Evolutionary conservation across 768 basidiomycete species (phyloP).

Genomic region (Tylopilus felleus): DNA sequence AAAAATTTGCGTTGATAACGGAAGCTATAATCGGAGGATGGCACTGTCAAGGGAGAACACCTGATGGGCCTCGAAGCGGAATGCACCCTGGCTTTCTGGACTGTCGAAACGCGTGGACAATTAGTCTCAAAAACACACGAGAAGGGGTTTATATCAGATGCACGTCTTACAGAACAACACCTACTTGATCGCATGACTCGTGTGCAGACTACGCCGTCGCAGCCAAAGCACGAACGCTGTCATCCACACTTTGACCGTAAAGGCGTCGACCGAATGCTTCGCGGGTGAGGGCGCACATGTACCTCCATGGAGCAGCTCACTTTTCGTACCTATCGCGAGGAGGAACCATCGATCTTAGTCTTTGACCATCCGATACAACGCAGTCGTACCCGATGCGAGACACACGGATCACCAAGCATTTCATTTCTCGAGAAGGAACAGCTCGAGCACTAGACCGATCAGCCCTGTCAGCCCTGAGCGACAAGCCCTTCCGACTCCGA

Average conservation of each 20-base stretch:
- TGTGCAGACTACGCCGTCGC: neutral
- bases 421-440: too few species aligned
- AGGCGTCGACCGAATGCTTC: neutral
- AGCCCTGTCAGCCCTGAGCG: neutral
- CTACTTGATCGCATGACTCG: neutral
- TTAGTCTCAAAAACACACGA: neutral
- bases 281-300: neutral
- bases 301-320: neutral
- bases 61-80: neutral
- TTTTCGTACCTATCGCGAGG: neutral
- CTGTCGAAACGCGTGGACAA: too few species aligned
- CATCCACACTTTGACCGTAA: neutral
- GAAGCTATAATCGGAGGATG: neutral
- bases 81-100: too few species aligned
- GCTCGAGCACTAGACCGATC: too few species aligned
- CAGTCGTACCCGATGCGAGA: neutral
- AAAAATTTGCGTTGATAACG: neutral
- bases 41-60: neutral
- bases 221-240: neutral
- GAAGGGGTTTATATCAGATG: neutral
- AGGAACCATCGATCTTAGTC: neutral
- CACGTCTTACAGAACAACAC: neutral
- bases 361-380: neutral
- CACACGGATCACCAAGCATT: neutral
- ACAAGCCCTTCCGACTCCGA: neutral